A percentile compares a stretch with the other conserved stretches of the same genome.
Conservation (phyloP, 768 basidiomycete species). For the Glaciozyma martinii region DNA sequence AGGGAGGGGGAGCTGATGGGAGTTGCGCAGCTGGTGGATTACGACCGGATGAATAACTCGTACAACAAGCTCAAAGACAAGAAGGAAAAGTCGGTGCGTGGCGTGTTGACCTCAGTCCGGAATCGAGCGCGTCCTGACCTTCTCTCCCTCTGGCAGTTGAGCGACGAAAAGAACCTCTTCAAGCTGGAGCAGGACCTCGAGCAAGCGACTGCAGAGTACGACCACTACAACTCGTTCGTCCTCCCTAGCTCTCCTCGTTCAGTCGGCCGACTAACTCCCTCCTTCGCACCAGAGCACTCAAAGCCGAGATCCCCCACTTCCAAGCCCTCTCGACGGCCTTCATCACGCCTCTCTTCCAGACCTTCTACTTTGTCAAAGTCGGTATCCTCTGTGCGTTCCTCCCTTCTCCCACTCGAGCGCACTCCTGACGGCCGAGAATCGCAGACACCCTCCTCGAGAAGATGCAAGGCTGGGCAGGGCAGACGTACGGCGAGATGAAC, state of each 20-base stretch:
- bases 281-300: slow-evolving; percentile 52
- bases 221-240: slow-evolving; percentile 40
- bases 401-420: not conserved
- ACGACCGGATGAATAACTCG: slow-evolving; percentile 91
- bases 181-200: slow-evolving; percentile 46
- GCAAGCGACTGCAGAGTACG: slow-evolving; percentile 44
- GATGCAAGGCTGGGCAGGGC: slow-evolving; percentile 68
- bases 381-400: slow-evolving; percentile 41
- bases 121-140: not conserved
- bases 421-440: slow-evolving; percentile 62
- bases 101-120: no score
- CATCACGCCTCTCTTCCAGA: slow-evolving; percentile 95
- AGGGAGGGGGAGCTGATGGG: not conserved
- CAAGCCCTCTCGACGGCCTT: slow-evolving; percentile 77
- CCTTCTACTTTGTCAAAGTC: slow-evolving; percentile 98
- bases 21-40: slow-evolving; percentile 70
- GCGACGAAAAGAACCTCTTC: slow-evolving; percentile 50
- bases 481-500: slow-evolving; percentile 63
- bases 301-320: slow-evolving; percentile 88
- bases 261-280: not conserved
- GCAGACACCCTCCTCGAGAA: slow-evolving; percentile 93
- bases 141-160: not conserved
- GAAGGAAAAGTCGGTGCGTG: slow-evolving; percentile 44
- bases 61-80: slow-evolving; percentile 92
- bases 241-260: not conserved